phyloP scores from a whole-genome alignment of 1,284 basidiomycete species.

The Marasmius oreades region DNA sequence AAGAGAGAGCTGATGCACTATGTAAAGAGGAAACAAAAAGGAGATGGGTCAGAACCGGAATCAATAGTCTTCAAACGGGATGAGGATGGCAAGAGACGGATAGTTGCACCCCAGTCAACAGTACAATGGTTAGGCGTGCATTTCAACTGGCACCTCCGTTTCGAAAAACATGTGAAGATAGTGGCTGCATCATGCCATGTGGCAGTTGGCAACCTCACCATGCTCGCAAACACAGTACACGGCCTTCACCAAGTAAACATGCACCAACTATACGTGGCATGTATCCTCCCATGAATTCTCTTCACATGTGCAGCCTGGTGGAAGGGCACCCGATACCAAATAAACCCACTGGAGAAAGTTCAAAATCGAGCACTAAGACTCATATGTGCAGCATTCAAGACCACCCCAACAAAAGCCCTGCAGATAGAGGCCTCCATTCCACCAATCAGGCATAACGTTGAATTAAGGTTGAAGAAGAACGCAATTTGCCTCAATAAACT shows the following conservation, averaged over 20 bases:
- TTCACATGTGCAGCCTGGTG: slow-evolving; percentile 30
- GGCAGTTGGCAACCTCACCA: slow-evolving; percentile 23
- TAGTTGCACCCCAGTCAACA: slow-evolving; percentile 9
- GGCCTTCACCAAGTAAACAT: no score
- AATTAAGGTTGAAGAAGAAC: slow-evolving; percentile 12
- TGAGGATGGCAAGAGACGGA: slow-evolving; percentile 7
- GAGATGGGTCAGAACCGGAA: no score
- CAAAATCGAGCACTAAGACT: slow-evolving; percentile 25
- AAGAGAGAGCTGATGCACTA: slow-evolving; percentile 10
- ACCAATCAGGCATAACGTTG: slow-evolving; percentile 31
- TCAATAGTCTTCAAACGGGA: slow-evolving; percentile 10
- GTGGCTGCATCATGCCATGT: slow-evolving; percentile 20
- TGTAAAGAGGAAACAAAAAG: not conserved
- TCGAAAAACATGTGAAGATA: slow-evolving; percentile 24
- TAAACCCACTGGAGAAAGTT: slow-evolving; percentile 21
- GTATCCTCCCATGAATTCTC: slow-evolving; percentile 27
- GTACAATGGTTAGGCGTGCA: slow-evolving; percentile 30
- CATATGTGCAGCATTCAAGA: no score
- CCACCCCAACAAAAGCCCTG: no score
- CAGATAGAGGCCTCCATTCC: no score
- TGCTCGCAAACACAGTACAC: slow-evolving; percentile 33
- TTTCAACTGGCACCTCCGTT: slow-evolving; percentile 20
- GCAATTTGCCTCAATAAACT: slow-evolving; percentile 26
- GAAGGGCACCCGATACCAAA: slow-evolving; percentile 21
- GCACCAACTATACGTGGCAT: slow-evolving; percentile 26